Evolutionary conservation across 768 basidiomycete genomes (phyloP).

Genomic region (Mycena amicta): DNA sequence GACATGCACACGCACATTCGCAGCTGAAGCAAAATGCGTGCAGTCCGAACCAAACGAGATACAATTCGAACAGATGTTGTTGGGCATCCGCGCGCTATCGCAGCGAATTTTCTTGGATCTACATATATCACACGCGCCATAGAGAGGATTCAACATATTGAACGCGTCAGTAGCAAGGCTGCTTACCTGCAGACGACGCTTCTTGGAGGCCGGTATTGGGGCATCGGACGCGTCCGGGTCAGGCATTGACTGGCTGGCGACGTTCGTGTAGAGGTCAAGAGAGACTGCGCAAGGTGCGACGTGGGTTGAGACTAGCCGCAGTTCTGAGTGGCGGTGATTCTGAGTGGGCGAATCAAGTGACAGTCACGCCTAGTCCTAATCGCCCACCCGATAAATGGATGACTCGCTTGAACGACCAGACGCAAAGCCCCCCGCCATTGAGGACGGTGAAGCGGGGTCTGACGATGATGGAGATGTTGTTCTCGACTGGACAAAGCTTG

Average conservation of each 20-base stretch:
- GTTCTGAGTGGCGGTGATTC: too few species aligned
- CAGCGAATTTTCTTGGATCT: slow-evolving; percentile 29
- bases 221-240: neutral
- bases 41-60: slow-evolving; percentile 14
- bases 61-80: slow-evolving; percentile 45
- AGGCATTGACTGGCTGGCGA: too few species aligned
- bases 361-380: neutral
- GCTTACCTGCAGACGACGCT: slow-evolving; percentile 17
- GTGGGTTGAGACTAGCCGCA: too few species aligned
- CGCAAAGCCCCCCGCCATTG: slow-evolving; percentile 32
- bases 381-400: slow-evolving; percentile 50
- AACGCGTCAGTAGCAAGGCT: neutral
- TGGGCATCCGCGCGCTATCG: slow-evolving; percentile 47
- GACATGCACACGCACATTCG: slow-evolving; percentile 6
- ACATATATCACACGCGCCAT: slow-evolving; percentile 22
- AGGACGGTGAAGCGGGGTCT: slow-evolving; percentile 52
- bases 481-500: slow-evolving; percentile 81
- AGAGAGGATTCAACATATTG: too few species aligned
- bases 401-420: slow-evolving; percentile 55
- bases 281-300: too few species aligned
- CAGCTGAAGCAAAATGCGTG: slow-evolving; percentile 13
- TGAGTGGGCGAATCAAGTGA: too few species aligned
- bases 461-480: slow-evolving; percentile 77
- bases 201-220: slow-evolving; percentile 17
- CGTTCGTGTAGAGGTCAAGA: too few species aligned